Conservation (phyloP, 208 protist species). For the Acanthamoeba castellanii region DNA sequence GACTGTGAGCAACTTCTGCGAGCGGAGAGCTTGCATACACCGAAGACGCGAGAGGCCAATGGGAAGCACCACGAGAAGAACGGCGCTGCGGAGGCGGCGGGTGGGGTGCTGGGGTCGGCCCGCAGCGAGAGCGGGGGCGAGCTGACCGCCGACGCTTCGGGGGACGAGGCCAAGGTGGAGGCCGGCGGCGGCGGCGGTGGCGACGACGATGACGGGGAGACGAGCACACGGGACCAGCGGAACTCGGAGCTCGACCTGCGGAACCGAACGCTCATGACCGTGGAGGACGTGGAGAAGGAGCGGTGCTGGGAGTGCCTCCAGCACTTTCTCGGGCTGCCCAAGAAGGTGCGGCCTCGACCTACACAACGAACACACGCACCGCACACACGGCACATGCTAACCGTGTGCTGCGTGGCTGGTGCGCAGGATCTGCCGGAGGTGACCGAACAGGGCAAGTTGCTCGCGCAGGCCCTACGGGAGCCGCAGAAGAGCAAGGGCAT, state of each 20-base stretch:
- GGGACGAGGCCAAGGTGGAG: not conserved
- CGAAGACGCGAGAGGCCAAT: not conserved
- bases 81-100: not conserved
- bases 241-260: not conserved
- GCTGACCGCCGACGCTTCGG: not conserved
- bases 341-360: not conserved
- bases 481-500: not conserved
- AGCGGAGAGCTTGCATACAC: not conserved
- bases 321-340: conserved; percentile 13
- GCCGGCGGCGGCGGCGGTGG: not conserved
- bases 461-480: conserved; percentile 1
- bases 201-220: not conserved
- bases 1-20: conserved; percentile 30
- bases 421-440: conserved; percentile 6
- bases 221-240: not conserved
- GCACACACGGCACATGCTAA: not conserved
- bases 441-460: not conserved
- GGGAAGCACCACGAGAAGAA: not conserved
- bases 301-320: conserved; percentile 9
- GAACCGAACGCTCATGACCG: conserved; percentile 24
- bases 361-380: not conserved
- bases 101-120: not conserved
- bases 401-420: not conserved
- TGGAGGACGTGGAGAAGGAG: conserved; percentile 10
- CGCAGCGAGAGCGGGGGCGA: not conserved